Evolutionary conservation across 306 rosid genomes (phyloP).

Genomic region (Calophaca sinica): DNA sequence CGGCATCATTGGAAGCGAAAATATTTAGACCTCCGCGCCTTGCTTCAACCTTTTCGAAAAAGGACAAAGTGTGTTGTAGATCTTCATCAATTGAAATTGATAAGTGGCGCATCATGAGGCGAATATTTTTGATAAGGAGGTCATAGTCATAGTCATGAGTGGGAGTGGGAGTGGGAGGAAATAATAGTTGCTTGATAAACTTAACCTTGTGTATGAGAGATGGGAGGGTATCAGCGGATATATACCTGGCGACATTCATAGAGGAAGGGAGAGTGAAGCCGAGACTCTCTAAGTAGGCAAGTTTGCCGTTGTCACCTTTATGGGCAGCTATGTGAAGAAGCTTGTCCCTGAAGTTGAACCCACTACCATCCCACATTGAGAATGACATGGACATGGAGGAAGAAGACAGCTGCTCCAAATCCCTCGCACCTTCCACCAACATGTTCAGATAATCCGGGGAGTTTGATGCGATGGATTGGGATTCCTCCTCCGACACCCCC

Average conservation of each 20-base stretch:
- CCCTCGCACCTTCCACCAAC: constrained; percentile 74
- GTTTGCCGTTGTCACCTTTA: constrained; percentile 83
- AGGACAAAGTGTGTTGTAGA: constrained; percentile 77
- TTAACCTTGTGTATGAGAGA: constrained; percentile 72
- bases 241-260: constrained; percentile 76
- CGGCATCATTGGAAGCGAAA: constrained; percentile 57
- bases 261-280: constrained; percentile 82
- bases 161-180: constrained; percentile 47
- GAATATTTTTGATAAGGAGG: constrained; percentile 61
- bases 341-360: constrained; percentile 61
- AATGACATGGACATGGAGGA: neutral
- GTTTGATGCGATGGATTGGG: constrained; percentile 57
- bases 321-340: constrained; percentile 59
- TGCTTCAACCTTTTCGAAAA: constrained; percentile 90
- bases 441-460: constrained; percentile 67
- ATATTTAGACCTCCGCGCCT: constrained; percentile 78
- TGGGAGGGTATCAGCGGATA: constrained; percentile 63
- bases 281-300: constrained; percentile 78
- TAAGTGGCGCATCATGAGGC: constrained; percentile 69
- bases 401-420: constrained; percentile 67
- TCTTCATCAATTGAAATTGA: constrained; percentile 84
- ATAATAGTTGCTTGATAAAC: constrained; percentile 73
- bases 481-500: constrained; percentile 65
- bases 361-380: neutral
- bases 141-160: constrained; percentile 41